Evolutionary conservation across 2,329 filamentous ascomycete genomes (phyloP), one percentile per base, ranked within the genome.

Genomic region (Fusarium sp.): DNA sequence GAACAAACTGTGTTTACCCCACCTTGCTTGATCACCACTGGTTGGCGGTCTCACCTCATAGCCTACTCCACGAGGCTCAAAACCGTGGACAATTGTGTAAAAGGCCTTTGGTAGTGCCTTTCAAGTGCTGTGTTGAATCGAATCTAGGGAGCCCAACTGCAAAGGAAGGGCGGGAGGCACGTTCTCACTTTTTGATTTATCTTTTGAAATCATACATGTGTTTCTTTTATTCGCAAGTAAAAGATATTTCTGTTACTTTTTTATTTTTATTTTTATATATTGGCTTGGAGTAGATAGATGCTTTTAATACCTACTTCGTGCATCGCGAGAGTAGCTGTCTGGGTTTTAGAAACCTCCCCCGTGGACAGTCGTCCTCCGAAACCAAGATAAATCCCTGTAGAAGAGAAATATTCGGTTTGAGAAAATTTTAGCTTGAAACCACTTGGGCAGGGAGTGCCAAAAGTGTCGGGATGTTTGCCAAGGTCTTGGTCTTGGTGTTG

Each of bases 371-470:
- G 19, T 19, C 2, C 19, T 19, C 32, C 7, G 47, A 46, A 32
- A 46, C 25, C 40, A 41, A 34, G 25, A 53, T 7, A 32, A 59
- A 29, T 39, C 65, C 66, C 42, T 69, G 60, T n/a, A 36, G 22
- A 39, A 38, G 35, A 49, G 31, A 52, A 34, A 44, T 28, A 31
- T 10, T 42, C 28, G 46, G 12, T 35, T 13, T 12, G 19, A 40
- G 26, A 57, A 38, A 56, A 38, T 44, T 41, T 28, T 24, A 41
- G 32, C 42, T 46, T 32, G 40, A 52, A 22, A 57, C 10, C 13
- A 35, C 42, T 22, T 40, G 31, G 43, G 50, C 64, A 65, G 58
- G 64, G 62, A 56, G 66, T 69, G 60, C 66, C 63, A 9, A 45
- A 45, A 55, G 38, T 38, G 57, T 67, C 63, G 63, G 65, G 63